These are phyloP conservation scores for Teunomyces panamensis DNA, from an alignment of 805 yeast species.

Conservation along the genomic window DNA sequence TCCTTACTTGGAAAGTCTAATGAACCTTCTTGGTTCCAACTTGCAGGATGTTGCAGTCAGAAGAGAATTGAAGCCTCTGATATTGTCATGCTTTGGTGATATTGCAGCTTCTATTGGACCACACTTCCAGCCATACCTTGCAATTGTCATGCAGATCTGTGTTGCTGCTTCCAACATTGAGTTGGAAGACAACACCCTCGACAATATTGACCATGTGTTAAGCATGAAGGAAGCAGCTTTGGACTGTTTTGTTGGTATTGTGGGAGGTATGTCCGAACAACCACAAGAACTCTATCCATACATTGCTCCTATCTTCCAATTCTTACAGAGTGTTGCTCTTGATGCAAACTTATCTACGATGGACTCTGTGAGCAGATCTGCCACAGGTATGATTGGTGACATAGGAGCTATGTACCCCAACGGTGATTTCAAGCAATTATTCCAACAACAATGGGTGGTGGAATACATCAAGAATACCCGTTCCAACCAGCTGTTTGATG, in stretches of 20 bases:
- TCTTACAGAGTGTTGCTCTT: slow-evolving; percentile 56
- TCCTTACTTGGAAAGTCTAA: slow-evolving; percentile 75
- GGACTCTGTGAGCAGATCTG: slow-evolving; percentile 75
- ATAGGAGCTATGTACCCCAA: slow-evolving; percentile 80
- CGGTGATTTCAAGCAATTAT: slow-evolving; percentile 68
- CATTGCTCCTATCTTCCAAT: slow-evolving; percentile 66
- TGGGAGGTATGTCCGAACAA: slow-evolving; percentile 76
- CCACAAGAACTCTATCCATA: slow-evolving; percentile 66
- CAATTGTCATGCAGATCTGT: slow-evolving; percentile 77
- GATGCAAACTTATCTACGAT: slow-evolving; percentile 59
- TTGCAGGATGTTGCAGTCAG: slow-evolving; percentile 66
- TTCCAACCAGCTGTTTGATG: slow-evolving; percentile 56
- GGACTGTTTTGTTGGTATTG: slow-evolving; percentile 93
- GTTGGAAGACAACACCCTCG: slow-evolving; percentile 67
- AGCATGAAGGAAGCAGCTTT: slow-evolving; percentile 82
- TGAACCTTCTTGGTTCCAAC: slow-evolving; percentile 76
- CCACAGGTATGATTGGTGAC: slow-evolving; percentile 91
- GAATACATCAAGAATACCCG: slow-evolving; percentile 74
- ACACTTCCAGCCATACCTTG: slow-evolving; percentile 71
- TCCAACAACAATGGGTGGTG: slow-evolving; percentile 74
- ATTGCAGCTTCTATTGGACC: slow-evolving; percentile 85
- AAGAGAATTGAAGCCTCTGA: slow-evolving; percentile 81
- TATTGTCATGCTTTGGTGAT: slow-evolving; percentile 93
- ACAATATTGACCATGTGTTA: slow-evolving; percentile 71
- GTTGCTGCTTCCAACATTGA: slow-evolving; percentile 58